Percentiles rank a stretch among this genome's conserved stretches.
Conservation (phyloP, 2,329 filamentous ascomycete species). For the Furcasterigmium furcatum region DNA sequence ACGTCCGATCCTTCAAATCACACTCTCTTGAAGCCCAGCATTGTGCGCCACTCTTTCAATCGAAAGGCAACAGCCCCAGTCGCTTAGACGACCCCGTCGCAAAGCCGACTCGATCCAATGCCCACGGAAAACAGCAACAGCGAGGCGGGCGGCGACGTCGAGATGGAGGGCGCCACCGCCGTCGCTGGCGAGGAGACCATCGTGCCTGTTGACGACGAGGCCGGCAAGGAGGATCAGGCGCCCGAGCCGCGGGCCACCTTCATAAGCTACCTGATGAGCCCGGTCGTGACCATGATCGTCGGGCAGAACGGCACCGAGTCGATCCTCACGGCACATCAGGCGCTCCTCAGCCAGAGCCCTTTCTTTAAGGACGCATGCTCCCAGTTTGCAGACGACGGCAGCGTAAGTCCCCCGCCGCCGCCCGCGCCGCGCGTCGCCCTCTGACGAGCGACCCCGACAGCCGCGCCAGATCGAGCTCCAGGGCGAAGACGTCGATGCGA, state of each 20-base stretch:
- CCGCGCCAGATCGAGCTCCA: conserved; percentile 67
- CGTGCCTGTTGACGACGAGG: conserved; percentile 19
- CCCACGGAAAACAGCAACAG: conserved; percentile 14
- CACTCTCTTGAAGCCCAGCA: no score
- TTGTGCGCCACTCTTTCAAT: no score
- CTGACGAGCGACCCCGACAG: conserved; percentile 18
- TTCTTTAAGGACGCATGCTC: conserved; percentile 66
- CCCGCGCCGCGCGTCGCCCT: neutral
- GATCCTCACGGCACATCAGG: conserved; percentile 76
- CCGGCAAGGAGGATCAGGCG: conserved; percentile 26
- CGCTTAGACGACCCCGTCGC: no score
- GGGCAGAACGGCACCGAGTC: conserved; percentile 57
- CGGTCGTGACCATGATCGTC: conserved; percentile 65
- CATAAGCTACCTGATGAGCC: conserved; percentile 62
- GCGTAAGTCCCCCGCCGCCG: conserved; percentile 43
- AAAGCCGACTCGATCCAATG: conserved; percentile 10
- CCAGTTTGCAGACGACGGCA: conserved; percentile 57
- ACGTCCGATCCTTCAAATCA: no score
- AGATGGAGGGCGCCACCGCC: conserved; percentile 29
- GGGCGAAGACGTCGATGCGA: conserved; percentile 67
- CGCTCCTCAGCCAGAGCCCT: conserved; percentile 69
- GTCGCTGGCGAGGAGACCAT: conserved; percentile 24
- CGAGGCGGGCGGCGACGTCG: conserved; percentile 29
- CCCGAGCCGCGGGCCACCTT: conserved; percentile 39
- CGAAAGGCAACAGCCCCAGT: no score